Evolutionary conservation across 305 asterid genomes (phyloP).

Genomic region (Striga hermonthica): DNA sequence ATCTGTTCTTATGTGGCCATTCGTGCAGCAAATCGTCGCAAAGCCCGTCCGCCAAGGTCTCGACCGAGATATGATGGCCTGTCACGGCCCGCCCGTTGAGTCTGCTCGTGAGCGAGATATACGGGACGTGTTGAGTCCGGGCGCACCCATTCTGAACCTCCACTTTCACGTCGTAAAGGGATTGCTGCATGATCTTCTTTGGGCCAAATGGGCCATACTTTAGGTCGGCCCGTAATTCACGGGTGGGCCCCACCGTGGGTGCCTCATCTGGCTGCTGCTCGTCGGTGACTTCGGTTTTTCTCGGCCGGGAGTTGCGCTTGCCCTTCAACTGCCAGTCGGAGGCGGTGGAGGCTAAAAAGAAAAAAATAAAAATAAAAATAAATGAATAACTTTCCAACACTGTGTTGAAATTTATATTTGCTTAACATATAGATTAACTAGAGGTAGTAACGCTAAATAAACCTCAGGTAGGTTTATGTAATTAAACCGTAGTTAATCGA

Average conservation of each 20-base stretch:
- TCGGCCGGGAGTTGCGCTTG: constrained; percentile 66
- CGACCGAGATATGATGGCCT: constrained; percentile 72
- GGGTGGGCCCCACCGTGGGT: constrained; percentile 35
- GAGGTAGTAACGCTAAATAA: too few relatives aligned
- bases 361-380: too few relatives aligned
- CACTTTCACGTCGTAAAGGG: constrained; percentile 55
- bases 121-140: constrained; percentile 69
- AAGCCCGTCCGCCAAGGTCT: constrained; percentile 53
- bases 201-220: constrained; percentile 61
- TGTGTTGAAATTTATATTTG: too few relatives aligned
- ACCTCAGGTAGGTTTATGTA: too few relatives aligned
- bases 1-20: constrained; percentile 32
- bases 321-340: constrained; percentile 80
- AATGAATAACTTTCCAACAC: too few relatives aligned
- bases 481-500: too few relatives aligned
- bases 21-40: constrained; percentile 17
- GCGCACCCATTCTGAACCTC: constrained; percentile 50
- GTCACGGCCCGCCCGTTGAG: constrained; percentile 52
- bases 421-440: too few relatives aligned
- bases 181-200: constrained; percentile 27
- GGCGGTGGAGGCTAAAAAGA: constrained; percentile 22
- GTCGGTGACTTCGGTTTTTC: constrained; percentile 40
- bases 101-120: constrained; percentile 80
- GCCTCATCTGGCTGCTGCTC: constrained; percentile 36
- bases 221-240: constrained; percentile 44